phyloP scores from a whole-genome alignment of 305 asterid species.

The Fraxinus velutina region DNA sequence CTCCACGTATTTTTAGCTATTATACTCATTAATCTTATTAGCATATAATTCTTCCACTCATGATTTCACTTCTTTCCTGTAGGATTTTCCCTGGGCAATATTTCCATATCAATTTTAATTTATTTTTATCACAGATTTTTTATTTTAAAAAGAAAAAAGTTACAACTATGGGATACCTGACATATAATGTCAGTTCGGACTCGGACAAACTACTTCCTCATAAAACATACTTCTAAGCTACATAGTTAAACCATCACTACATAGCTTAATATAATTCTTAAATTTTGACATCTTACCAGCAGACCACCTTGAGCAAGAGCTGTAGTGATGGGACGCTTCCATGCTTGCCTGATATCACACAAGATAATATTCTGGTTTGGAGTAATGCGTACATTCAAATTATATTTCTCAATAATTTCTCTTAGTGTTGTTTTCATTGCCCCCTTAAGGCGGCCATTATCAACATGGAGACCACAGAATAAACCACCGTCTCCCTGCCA shows the following conservation, averaged over 20 bases:
- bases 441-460: slow-evolving; percentile 56
- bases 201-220: not conserved
- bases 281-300: slow-evolving; percentile 31
- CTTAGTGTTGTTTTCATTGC: slow-evolving; percentile 51
- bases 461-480: slow-evolving; percentile 65
- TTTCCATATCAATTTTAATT: not conserved
- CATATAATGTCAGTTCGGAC: not conserved
- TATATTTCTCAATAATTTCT: slow-evolving; percentile 58
- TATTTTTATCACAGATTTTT: not conserved
- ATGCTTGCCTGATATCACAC: slow-evolving; percentile 44
- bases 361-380: slow-evolving; percentile 52
- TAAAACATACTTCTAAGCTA: not conserved
- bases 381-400: slow-evolving; percentile 41
- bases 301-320: slow-evolving; percentile 57
- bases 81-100: not conserved
- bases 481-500: slow-evolving; percentile 44
- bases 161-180: not conserved
- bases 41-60: not conserved
- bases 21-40: not conserved
- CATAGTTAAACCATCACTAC: not conserved
- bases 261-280: not conserved
- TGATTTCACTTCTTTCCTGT: not conserved
- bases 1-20: not conserved
- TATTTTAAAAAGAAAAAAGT: not conserved
- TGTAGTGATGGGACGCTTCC: slow-evolving; percentile 48